These are phyloP conservation scores for Eucalyptus brandiana DNA, from an alignment of 345 rosid species.

Conservation along the genomic window DNA sequence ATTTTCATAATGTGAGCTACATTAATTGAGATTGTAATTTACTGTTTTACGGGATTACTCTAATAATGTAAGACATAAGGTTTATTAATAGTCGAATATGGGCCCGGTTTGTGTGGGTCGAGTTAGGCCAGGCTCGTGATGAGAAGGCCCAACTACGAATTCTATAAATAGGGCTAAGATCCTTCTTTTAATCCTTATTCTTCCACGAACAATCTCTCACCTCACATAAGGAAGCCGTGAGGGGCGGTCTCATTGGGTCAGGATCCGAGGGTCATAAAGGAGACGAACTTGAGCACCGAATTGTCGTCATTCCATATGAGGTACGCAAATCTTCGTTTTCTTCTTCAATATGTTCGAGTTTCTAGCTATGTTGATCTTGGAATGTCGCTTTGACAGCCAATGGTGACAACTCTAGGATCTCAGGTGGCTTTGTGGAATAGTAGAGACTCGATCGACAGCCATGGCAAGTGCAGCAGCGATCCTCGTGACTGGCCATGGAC, in stretches of 20 bases:
- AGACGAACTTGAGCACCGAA: fast-evolving
- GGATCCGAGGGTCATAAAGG: too few relatives aligned
- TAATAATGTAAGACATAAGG: too few relatives aligned
- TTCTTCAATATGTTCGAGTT: fast-evolving
- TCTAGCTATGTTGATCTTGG: too few relatives aligned
- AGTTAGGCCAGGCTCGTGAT: fast-evolving
- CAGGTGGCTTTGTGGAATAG: too few relatives aligned
- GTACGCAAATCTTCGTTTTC: too few relatives aligned
- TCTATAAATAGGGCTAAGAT: fast-evolving
- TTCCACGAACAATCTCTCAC: too few relatives aligned
- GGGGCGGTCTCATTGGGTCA: fast-evolving
- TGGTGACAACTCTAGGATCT: fast-evolving
- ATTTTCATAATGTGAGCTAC: fast-evolving
- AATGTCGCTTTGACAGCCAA: fast-evolving
- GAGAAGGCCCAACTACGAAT: fast-evolving
- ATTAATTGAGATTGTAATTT: too few relatives aligned
- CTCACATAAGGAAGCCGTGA: too few relatives aligned
- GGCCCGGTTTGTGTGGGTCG: fast-evolving
- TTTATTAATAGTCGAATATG: too few relatives aligned
- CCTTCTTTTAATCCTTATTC: fast-evolving
- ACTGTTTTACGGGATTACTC: fast-evolving
- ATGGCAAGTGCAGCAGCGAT: too few relatives aligned
- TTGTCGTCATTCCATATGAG: fast-evolving
- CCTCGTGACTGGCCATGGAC: too few relatives aligned
- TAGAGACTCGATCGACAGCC: too few relatives aligned